Evolutionary conservation across 2,329 filamentous ascomycete species (phyloP).

Genomic region (Fusarium nanum): DNA sequence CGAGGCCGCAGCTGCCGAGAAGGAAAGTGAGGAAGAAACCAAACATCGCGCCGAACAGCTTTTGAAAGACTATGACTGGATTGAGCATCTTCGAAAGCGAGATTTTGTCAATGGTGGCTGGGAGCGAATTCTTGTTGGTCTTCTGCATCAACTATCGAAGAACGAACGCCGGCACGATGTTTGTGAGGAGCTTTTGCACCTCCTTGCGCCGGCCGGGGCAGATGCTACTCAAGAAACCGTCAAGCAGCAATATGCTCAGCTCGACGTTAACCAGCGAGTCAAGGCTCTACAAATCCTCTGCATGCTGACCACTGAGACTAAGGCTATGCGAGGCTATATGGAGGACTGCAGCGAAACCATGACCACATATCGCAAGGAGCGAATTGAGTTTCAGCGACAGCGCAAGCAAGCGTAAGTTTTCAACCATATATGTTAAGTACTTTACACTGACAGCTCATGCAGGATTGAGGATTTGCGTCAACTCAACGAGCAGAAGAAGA

Average conservation of each 20-base stretch:
- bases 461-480: constrained; percentile 77
- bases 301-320: constrained; percentile 86
- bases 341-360: constrained; percentile 93
- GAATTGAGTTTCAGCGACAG: constrained; percentile 89
- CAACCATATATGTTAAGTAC: neutral
- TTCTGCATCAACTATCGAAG: constrained; percentile 86
- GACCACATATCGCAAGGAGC: constrained; percentile 94
- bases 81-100: constrained; percentile 82
- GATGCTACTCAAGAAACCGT: constrained; percentile 83
- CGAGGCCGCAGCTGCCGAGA: constrained; percentile 67
- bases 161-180: constrained; percentile 74
- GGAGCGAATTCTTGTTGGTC: constrained; percentile 88
- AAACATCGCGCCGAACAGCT: constrained; percentile 81
- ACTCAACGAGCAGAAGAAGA: constrained; percentile 79
- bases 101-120: constrained; percentile 91
- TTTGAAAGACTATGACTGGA: constrained; percentile 81
- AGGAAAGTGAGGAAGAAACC: constrained; percentile 61
- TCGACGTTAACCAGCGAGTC: constrained; percentile 87
- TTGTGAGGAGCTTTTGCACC: constrained; percentile 82
- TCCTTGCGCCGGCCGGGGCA: constrained; percentile 82
- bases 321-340: constrained; percentile 86
- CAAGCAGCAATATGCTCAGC: constrained; percentile 74
- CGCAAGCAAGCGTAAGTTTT: constrained; percentile 72
- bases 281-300: constrained; percentile 86
- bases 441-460: constrained; percentile 8